Conservation (phyloP, 306 rosid genomes). For the Acacia melanoxylon region DNA sequence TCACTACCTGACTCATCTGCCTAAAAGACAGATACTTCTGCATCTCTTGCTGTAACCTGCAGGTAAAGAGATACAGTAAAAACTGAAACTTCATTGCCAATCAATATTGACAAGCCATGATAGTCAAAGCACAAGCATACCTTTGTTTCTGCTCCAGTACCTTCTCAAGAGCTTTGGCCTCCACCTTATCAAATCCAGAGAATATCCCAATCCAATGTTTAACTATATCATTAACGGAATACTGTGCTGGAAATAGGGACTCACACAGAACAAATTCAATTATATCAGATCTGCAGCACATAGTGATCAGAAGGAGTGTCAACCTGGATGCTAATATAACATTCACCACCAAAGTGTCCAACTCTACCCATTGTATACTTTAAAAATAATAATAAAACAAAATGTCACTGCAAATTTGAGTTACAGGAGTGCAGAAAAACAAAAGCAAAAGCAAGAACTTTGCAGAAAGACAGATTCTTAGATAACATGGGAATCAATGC, state of each 20-base stretch:
- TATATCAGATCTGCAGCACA: slow-evolving; percentile 78
- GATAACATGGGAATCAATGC: background rate
- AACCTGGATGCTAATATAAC: background rate
- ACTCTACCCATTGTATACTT: background rate
- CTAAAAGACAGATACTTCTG: slow-evolving; percentile 83
- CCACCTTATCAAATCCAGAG: slow-evolving; percentile 84
- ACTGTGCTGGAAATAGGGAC: slow-evolving; percentile 78
- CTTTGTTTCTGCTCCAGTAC: slow-evolving; percentile 97
- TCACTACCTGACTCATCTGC: slow-evolving; percentile 74
- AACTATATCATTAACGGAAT: slow-evolving; percentile 64
- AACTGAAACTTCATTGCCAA: slow-evolving; percentile 26
- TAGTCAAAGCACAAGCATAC: slow-evolving; percentile 41
- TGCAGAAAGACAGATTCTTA: background rate
- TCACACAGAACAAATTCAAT: slow-evolving; percentile 80
- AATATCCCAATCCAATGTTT: slow-evolving; percentile 80
- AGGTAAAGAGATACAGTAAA: slow-evolving; percentile 51
- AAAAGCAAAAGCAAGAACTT: background rate
- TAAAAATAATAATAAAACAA: too few species aligned
- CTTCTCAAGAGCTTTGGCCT: slow-evolving; percentile 95
- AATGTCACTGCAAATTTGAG: background rate
- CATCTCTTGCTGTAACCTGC: slow-evolving; percentile 98
- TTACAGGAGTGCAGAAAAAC: background rate
- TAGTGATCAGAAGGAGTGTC: slow-evolving; percentile 27
- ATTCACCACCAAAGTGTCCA: slow-evolving; percentile 10
- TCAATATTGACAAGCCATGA: background rate